These are phyloP conservation scores for Parachaetomium inaequale DNA, from an alignment of 495 filamentous ascomycete genomes.

Conservation along the genomic window DNA sequence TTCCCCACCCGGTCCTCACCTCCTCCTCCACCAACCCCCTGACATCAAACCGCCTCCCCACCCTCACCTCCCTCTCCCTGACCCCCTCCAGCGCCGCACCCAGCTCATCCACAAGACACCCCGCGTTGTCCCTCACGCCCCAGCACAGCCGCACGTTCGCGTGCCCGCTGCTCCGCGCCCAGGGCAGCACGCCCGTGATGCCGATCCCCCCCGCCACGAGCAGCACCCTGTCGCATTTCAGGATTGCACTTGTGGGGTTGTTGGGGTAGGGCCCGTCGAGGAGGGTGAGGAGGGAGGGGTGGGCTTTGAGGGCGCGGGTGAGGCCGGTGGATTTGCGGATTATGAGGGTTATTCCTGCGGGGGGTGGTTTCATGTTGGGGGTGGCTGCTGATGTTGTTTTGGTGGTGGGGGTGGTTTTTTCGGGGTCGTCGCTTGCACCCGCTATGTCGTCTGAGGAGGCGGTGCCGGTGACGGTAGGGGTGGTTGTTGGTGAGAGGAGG, in stretches of 20 bases:
- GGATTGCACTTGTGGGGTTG: background rate
- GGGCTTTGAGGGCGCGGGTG: background rate
- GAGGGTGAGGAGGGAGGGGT: background rate
- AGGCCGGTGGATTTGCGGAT: background rate
- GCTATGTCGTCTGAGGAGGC: background rate
- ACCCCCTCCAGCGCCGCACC: background rate
- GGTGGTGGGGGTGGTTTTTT: background rate
- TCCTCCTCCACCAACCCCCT: background rate
- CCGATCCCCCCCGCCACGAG: constrained; percentile 2
- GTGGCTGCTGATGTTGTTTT: background rate
- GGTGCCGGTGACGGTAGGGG: background rate
- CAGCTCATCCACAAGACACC: background rate
- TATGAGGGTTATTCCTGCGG: background rate
- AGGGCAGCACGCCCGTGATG: background rate
- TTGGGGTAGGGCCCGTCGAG: constrained; percentile 7
- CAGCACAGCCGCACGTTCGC: background rate
- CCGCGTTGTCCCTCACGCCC: background rate
- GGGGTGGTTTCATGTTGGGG: background rate
- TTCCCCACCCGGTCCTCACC: background rate
- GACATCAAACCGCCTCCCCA: constrained; percentile 2
- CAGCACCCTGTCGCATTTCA: background rate
- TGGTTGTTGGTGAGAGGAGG: background rate
- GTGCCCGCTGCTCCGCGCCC: background rate
- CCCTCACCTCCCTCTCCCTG: background rate
- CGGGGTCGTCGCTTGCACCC: background rate